phyloP scores from a whole-genome alignment of 177 flowering plant genomes.

The Vitis hybrid region DNA sequence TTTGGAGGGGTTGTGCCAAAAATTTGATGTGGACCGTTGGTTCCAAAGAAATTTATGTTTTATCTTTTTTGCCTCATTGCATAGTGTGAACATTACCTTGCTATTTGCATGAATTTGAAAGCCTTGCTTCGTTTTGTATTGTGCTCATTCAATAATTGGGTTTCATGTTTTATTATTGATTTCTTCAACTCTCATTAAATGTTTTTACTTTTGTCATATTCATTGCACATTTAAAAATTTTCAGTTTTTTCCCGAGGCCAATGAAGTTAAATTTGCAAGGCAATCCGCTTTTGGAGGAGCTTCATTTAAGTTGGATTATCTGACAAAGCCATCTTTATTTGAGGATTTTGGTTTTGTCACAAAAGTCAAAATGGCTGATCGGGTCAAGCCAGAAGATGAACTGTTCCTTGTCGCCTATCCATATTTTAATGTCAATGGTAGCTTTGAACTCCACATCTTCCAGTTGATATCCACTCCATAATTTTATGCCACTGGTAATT shows the following conservation, averaged over 20 bases:
- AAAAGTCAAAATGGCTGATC: slow-evolving; percentile 85
- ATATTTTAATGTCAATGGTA: slow-evolving; percentile 94
- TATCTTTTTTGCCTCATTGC: too few species aligned
- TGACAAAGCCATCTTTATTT: slow-evolving; percentile 91
- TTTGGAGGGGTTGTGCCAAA: too few species aligned
- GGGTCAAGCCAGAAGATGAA: slow-evolving; percentile 88
- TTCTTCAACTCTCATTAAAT: background rate
- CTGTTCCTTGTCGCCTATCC: slow-evolving; percentile 87
- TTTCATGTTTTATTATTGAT: background rate
- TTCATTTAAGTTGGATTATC: slow-evolving; percentile 80
- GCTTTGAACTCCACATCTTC: slow-evolving; percentile 7
- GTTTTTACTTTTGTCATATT: background rate
- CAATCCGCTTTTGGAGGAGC: slow-evolving; percentile 76
- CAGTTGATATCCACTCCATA: background rate
- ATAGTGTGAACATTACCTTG: too few species aligned
- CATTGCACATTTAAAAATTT: slow-evolving; percentile 3
- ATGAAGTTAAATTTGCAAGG: slow-evolving; percentile 83
- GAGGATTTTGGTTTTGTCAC: slow-evolving; percentile 84
- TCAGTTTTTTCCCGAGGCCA: slow-evolving; percentile 98
- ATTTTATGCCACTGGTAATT: slow-evolving; percentile 1
- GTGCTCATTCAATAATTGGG: too few species aligned
- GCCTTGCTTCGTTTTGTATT: too few species aligned
- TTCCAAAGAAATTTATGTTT: too few species aligned
- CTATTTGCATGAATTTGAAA: too few species aligned
- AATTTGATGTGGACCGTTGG: too few species aligned